Conservation (phyloP, 2,329 filamentous ascomycete genomes). For the Fusarium virguliforme region DNA sequence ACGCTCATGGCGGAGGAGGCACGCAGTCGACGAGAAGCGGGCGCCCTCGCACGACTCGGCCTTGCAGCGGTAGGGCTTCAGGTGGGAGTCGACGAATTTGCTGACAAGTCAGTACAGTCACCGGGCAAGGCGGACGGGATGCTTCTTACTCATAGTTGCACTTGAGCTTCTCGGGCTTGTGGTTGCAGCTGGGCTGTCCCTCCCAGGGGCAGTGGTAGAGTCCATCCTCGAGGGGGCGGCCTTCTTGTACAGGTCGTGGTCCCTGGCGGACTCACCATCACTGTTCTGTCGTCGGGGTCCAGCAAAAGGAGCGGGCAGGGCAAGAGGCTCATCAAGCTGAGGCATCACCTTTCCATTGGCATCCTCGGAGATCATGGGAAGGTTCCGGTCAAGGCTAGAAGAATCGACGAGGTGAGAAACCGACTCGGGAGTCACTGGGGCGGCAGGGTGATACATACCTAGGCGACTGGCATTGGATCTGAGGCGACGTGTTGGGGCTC, state of each 20-base stretch:
- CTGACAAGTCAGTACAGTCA: constrained; percentile 64
- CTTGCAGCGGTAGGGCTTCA: constrained; percentile 98
- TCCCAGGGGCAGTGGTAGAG: constrained; percentile 95
- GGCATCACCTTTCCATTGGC: constrained; percentile 44
- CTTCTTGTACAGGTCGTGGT: constrained; percentile 81
- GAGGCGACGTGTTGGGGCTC: constrained; percentile 65
- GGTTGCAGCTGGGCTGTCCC: constrained; percentile 80
- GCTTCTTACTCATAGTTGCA: constrained; percentile 95
- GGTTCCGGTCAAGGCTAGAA: constrained; percentile 54
- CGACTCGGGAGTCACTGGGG: constrained; percentile 15
- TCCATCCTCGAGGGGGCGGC: constrained; percentile 76
- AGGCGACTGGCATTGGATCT: constrained; percentile 67
- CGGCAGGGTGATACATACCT: constrained; percentile 63
- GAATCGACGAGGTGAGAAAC: constrained; percentile 46
- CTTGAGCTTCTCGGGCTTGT: constrained; percentile 96
- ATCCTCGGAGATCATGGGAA: constrained; percentile 53
- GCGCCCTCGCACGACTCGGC: constrained; percentile 85
- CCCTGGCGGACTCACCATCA: constrained; percentile 72
- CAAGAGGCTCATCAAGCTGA: constrained; percentile 53
- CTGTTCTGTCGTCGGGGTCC: constrained; percentile 64
- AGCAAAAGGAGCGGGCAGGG: constrained; percentile 58
- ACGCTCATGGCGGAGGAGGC: constrained; percentile 92
- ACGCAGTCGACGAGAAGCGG: constrained; percentile 95
- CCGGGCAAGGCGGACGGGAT: neutral
- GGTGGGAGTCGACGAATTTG: constrained; percentile 97